A percentile compares a stretch with the other conserved stretches of the same genome.
Conservation (phyloP, 1,284 basidiomycete genomes). For the Puccinia polysora region DNA sequence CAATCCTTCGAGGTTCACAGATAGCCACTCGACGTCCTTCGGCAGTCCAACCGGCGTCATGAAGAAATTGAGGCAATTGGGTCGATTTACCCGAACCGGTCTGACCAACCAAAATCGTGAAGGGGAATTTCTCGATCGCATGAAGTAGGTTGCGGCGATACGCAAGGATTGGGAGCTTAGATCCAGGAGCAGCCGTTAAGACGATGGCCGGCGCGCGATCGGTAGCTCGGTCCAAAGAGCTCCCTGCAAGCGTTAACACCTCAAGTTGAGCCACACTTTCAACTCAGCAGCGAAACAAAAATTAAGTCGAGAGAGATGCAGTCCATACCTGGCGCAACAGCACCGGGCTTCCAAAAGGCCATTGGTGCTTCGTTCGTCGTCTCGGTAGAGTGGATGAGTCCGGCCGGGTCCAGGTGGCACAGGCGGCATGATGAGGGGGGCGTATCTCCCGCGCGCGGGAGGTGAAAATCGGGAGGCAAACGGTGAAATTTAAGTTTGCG, state of each 20-base stretch:
- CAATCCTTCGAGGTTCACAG: slow-evolving; percentile 52
- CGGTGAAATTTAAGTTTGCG: too few relatives aligned
- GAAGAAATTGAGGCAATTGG: slow-evolving; percentile 88
- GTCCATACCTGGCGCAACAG: slow-evolving; percentile 66
- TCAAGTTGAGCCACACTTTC: background rate
- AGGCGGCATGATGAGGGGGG: too few relatives aligned
- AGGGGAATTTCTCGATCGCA: slow-evolving; percentile 40
- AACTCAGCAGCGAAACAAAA: background rate
- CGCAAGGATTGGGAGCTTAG: slow-evolving; percentile 57
- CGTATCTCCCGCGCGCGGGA: too few relatives aligned
- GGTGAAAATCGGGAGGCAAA: too few relatives aligned
- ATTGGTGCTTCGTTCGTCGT: too few relatives aligned
- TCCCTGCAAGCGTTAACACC: slow-evolving; percentile 54
- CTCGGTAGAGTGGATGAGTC: too few relatives aligned
- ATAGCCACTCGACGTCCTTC: slow-evolving; percentile 50
- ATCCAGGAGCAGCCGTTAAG: slow-evolving; percentile 58
- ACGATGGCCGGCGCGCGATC: slow-evolving; percentile 69
- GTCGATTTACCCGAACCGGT: slow-evolving; percentile 98
- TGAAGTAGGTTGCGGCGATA: slow-evolving; percentile 44
- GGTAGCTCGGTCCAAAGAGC: slow-evolving; percentile 73
- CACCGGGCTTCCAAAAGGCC: slow-evolving; percentile 63
- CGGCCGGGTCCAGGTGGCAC: too few relatives aligned
- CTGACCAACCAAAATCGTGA: slow-evolving; percentile 66
- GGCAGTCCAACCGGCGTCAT: slow-evolving; percentile 64
- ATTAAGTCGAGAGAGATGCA: background rate